Evolutionary conservation across 2,329 filamentous ascomycete genomes (phyloP), one percentile per base, ranked within the genome.

Genomic region (Aspergillus intermedius): DNA sequence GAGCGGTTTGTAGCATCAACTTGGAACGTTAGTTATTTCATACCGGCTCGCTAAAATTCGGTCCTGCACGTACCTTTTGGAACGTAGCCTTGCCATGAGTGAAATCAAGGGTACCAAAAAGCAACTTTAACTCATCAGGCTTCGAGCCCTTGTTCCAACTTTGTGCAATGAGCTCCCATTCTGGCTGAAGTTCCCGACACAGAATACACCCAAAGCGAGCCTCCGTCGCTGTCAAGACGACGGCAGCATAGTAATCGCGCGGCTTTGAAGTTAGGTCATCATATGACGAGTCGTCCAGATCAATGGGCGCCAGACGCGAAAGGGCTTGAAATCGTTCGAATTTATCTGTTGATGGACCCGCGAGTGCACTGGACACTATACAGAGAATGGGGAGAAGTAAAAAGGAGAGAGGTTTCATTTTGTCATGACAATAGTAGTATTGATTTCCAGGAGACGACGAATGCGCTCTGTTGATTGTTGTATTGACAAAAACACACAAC

Each of bases 1-100:
- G 93, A 5, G 93, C 93, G 42, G 91, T 96, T 83, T 95, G 88
- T 39, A 98, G 83, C 70, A 87, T 84, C 59, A 97, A 80, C 91
- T 97, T 59, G 40, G 21, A 46, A 28, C 8, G 37, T 56, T 53
- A 54, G 58, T 28, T 46, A 46, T 32, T 3, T 23, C 7, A 44
- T 19, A 4, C 17, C 17, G 19, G 17, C 10, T 10, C 37, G 5
- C 6, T 10, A 40, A 10, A 40, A 12, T 5, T 40, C 8, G 34
- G 34, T 7, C 15, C n/a, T 41, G n/a, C 7, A 61, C 77, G 56
- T 77, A 96, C 91, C 72, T 87, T 87, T 73, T 95, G 82, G 62
- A 98, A 98, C 2, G 86, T 85, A 15, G 82, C 79, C 64, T 87
- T 87, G 42, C 93, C 93, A 60, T 95, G 84, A 37, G 77, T 69